A percentile compares a stretch with the other conserved stretches of the same genome.
phyloP scores from a whole-genome alignment of 371 early-diverging fungal species.

The Batrachochytrium dendrobatidis region DNA sequence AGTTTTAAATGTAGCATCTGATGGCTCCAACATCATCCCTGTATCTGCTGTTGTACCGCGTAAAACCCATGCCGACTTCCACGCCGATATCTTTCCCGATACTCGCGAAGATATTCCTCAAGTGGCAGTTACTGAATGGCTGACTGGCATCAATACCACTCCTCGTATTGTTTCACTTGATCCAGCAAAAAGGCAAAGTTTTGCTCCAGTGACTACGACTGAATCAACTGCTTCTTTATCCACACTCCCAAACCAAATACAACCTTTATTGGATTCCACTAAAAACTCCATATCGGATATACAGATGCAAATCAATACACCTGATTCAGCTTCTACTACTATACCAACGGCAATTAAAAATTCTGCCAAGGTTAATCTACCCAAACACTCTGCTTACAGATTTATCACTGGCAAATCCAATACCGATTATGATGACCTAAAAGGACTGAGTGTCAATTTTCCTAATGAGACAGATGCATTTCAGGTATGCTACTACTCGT shows the following conservation, averaged over 20 bases:
- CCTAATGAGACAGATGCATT: constrained; percentile 46
- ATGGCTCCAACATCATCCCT: constrained; percentile 51
- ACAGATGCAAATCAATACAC: no score
- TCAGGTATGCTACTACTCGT: no score
- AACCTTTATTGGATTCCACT: no score
- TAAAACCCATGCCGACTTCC: constrained; percentile 67
- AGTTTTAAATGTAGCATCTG: constrained; percentile 49
- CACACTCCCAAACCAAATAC: neutral
- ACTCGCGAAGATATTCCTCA: constrained; percentile 51
- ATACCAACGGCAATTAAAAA: constrained; percentile 3
- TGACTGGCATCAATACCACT: constrained; percentile 40
- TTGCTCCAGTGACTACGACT: constrained; percentile 3
- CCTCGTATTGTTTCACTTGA: constrained; percentile 56
- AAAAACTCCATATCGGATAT: no score
- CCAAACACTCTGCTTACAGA: constrained; percentile 51
- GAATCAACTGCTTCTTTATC: neutral
- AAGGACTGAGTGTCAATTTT: constrained; percentile 52
- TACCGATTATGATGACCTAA: constrained; percentile 57
- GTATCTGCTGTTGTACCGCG: constrained; percentile 61
- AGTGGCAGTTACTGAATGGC: constrained; percentile 51
- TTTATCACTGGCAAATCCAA: constrained; percentile 59
- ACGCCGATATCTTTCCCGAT: constrained; percentile 70
- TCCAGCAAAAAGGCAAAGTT: constrained; percentile 31
- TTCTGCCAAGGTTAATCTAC: constrained; percentile 8
- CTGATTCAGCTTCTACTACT: constrained; percentile 2